Percentiles rank a stretch among this genome's conserved stretches.
Evolutionary conservation across 108 stramenopile genomes (phyloP).

Genomic region (Seminavis robusta): DNA sequence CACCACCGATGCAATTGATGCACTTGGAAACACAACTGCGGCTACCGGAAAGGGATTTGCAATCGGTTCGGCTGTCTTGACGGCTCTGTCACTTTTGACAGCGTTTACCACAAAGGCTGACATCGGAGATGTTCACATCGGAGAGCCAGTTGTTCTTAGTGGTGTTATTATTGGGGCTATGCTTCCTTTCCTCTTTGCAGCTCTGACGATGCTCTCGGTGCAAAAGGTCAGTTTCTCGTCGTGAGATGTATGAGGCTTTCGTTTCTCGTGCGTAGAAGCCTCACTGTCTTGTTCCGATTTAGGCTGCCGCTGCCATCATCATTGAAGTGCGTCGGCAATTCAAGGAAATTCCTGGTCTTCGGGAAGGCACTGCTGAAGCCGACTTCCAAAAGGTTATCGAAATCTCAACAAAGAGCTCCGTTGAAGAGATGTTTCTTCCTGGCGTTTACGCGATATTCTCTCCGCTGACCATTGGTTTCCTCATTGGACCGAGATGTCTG

Average conservation of each 20-base stretch:
- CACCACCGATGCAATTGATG: constrained; percentile 93
- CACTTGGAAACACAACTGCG: constrained; percentile 95
- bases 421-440: constrained; percentile 80
- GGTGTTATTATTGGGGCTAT: constrained; percentile 92
- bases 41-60: constrained; percentile 97
- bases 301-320: constrained; percentile 94
- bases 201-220: constrained; percentile 94
- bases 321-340: constrained; percentile 94
- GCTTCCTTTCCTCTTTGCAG: constrained; percentile 95
- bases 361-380: constrained; percentile 73
- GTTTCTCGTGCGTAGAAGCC: no score
- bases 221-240: no score
- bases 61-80: constrained; percentile 94
- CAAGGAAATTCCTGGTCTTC: constrained; percentile 62
- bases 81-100: constrained; percentile 83
- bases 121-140: constrained; percentile 52
- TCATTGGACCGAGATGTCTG: constrained; percentile 71
- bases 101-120: constrained; percentile 86
- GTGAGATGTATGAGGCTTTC: no score
- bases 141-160: constrained; percentile 82
- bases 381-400: constrained; percentile 75
- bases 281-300: no score
- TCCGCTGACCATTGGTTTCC: constrained; percentile 70
- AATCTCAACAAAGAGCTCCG: constrained; percentile 62
- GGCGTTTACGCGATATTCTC: constrained; percentile 70